phyloP scores from a whole-genome alignment of 768 basidiomycete species.

The Lyophyllum decastes region DNA sequence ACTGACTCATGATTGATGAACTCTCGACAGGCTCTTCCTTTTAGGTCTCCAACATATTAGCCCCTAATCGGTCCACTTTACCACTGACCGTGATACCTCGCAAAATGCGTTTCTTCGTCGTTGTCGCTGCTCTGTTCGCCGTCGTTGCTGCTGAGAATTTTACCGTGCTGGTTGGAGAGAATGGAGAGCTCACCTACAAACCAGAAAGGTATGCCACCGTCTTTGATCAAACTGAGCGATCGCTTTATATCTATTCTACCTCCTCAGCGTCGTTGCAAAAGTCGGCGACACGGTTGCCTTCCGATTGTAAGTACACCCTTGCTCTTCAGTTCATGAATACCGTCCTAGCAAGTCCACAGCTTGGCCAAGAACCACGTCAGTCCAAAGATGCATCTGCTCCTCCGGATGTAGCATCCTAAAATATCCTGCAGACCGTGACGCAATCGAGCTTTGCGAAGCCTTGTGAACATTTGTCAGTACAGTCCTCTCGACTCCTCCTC shows the following conservation, averaged over 20 bases:
- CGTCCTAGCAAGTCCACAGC: slow-evolving; percentile 17
- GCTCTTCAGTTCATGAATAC: background rate
- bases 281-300: slow-evolving; percentile 45
- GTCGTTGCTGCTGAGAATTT: slow-evolving; percentile 29
- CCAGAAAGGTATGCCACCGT: slow-evolving; percentile 18
- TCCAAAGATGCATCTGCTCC: background rate
- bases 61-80: slow-evolving; percentile 13
- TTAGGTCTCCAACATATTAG: slow-evolving; percentile 13
- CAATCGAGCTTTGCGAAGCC: slow-evolving; percentile 41
- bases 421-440: slow-evolving; percentile 33
- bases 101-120: slow-evolving; percentile 16
- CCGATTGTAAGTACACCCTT: slow-evolving; percentile 34
- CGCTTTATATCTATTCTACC: background rate
- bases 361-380: slow-evolving; percentile 41
- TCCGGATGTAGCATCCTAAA: background rate
- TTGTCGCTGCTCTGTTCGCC: slow-evolving; percentile 26
- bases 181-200: slow-evolving; percentile 24
- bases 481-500: background rate
- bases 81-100: slow-evolving; percentile 1
- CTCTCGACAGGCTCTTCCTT: slow-evolving; percentile 21
- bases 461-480: slow-evolving; percentile 30
- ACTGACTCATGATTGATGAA: slow-evolving; percentile 5
- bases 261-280: slow-evolving; percentile 31
- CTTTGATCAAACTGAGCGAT: background rate
- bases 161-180: slow-evolving; percentile 34